Percentiles rank a stretch among this genome's conserved stretches.
These are phyloP conservation scores for Butyriboletus loyo DNA, from an alignment of 768 basidiomycete genomes.

Conservation along the genomic window DNA sequence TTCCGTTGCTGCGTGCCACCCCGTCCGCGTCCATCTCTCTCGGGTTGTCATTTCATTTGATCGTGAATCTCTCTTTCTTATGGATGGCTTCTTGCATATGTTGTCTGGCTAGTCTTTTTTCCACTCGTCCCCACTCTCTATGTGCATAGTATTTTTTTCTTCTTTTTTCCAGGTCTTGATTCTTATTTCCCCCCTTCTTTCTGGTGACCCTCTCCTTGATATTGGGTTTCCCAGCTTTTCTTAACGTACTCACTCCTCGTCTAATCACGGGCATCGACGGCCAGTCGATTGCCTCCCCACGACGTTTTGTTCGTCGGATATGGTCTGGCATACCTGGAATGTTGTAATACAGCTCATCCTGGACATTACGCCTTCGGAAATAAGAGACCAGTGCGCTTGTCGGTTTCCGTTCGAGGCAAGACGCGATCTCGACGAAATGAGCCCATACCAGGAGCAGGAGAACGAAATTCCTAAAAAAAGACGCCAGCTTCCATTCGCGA, in stretches of 20 bases:
- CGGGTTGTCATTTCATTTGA: conserved; percentile 8
- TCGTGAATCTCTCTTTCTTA: conserved; percentile 4
- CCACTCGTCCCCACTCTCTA: not conserved
- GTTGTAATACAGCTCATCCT: conserved; percentile 36
- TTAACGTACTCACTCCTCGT: conserved; percentile 24
- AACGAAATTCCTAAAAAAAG: conserved; percentile 13
- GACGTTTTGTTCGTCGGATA: conserved; percentile 27
- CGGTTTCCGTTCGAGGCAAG: too few relatives aligned
- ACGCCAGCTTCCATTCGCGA: conserved; percentile 16
- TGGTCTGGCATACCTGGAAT: conserved; percentile 36
- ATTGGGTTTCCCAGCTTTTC: conserved; percentile 10
- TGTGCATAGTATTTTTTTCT: conserved; percentile 23
- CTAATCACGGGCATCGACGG: conserved; percentile 23
- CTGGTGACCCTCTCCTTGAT: conserved; percentile 10
- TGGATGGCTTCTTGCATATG: conserved; percentile 22
- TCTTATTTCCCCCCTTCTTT: not conserved
- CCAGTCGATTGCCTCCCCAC: conserved; percentile 13
- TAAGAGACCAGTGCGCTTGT: not conserved
- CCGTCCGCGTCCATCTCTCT: conserved; percentile 7
- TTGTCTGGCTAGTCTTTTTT: conserved; percentile 15
- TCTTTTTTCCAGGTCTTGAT: not conserved
- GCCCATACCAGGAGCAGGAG: too few relatives aligned
- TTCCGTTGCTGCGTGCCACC: conserved; percentile 13
- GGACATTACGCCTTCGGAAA: conserved; percentile 24
- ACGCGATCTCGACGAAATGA: not conserved